Conservation (phyloP, 2,329 filamentous ascomycete genomes). For the Botrytis paeoniae region DNA sequence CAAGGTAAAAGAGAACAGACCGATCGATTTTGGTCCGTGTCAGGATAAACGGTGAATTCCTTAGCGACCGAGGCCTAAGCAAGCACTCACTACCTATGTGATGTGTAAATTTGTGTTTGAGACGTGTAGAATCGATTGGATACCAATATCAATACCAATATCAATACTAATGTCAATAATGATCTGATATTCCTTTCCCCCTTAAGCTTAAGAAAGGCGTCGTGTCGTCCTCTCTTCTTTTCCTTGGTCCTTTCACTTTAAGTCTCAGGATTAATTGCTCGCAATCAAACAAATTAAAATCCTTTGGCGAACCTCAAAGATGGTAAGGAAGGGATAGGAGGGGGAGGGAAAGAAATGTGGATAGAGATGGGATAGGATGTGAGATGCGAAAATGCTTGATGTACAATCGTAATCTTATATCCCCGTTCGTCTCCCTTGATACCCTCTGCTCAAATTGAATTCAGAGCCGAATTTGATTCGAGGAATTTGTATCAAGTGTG, state of each 20-base stretch:
- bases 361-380: neutral
- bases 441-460: neutral
- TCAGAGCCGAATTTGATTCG: conserved; percentile 8
- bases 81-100: neutral
- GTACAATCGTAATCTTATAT: conserved; percentile 5
- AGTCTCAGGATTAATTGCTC: conserved; percentile 3
- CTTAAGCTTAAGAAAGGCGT: neutral
- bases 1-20: conserved; percentile 2
- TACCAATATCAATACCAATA: neutral
- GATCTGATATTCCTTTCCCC: neutral
- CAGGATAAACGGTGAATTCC: conserved; percentile 20
- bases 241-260: neutral
- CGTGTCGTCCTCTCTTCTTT: neutral
- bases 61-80: conserved; percentile 26
- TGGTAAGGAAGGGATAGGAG: neutral
- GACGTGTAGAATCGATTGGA: neutral
- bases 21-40: neutral
- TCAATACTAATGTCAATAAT: neutral
- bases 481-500: conserved; percentile 7
- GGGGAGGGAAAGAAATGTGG: conserved; percentile 1
- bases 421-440: conserved; percentile 13
- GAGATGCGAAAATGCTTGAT: conserved; percentile 13
- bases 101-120: conserved; percentile 6
- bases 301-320: neutral
- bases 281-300: conserved; percentile 10